These are phyloP conservation scores for Thermochaetoides thermophila DNA, from an alignment of 495 filamentous ascomycete species.

Conservation along the genomic window DNA sequence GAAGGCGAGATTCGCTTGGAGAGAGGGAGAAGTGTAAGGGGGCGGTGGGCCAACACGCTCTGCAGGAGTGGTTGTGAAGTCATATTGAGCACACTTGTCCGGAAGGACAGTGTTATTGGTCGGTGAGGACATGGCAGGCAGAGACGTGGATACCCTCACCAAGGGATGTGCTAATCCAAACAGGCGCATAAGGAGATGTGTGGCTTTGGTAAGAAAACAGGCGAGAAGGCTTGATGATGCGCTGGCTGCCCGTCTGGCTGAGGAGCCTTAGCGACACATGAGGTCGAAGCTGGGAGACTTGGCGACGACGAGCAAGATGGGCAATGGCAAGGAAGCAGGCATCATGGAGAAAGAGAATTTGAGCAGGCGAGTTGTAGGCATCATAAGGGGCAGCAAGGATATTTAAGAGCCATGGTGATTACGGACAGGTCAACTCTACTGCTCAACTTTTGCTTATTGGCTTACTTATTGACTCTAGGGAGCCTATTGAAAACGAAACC, in stretches of 20 bases:
- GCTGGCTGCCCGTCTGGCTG: too few relatives aligned
- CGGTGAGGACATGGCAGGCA: slow-evolving; percentile 2
- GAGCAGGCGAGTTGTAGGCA: neutral
- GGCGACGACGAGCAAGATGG: too few relatives aligned
- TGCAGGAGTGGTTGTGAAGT: slow-evolving; percentile 14
- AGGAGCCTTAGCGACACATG: too few relatives aligned
- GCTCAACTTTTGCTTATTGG: slow-evolving; percentile 4
- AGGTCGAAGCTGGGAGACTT: too few relatives aligned
- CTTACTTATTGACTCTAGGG: slow-evolving; percentile 3
- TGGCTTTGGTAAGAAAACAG: too few relatives aligned
- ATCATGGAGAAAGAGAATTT: slow-evolving; percentile 3
- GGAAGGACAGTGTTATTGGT: neutral
- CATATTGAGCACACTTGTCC: slow-evolving; percentile 2
- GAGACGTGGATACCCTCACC: too few relatives aligned
- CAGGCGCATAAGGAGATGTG: too few relatives aligned
- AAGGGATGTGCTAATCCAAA: too few relatives aligned
- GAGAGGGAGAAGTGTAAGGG: slow-evolving; percentile 16
- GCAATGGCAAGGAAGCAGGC: slow-evolving; percentile 1
- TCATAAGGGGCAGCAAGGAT: neutral
- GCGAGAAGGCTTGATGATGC: too few relatives aligned
- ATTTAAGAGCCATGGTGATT: slow-evolving; percentile 6
- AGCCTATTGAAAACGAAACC: slow-evolving; percentile 4
- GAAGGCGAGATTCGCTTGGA: slow-evolving; percentile 27
- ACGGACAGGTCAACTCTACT: too few relatives aligned
- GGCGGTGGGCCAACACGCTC: slow-evolving; percentile 10